Percentiles rank a stretch among this genome's conserved stretches.
Evolutionary conservation across 1,139 yeast species (phyloP).

Genomic region (Trichomonascaceae sp.): DNA sequence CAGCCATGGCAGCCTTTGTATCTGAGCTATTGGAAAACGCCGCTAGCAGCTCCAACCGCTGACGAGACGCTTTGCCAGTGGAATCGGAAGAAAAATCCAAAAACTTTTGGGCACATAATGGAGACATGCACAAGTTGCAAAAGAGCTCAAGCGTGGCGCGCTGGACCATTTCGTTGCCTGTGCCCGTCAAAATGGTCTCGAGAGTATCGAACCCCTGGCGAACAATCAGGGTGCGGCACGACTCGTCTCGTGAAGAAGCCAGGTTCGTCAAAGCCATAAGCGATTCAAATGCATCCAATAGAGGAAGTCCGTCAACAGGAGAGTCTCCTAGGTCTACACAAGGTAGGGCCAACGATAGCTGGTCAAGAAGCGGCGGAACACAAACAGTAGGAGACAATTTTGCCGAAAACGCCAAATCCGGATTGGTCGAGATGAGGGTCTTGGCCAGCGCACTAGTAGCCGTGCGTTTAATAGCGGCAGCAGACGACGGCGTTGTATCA

Average conservation of each 20-base stretch:
- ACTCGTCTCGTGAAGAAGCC: conserved; percentile 30
- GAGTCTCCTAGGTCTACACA: too few species aligned
- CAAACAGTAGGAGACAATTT: conserved; percentile 23
- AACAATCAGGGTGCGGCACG: conserved; percentile 25
- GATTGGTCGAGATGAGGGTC: conserved; percentile 25
- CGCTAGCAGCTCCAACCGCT: conserved; percentile 20
- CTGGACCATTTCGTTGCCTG: conserved; percentile 22
- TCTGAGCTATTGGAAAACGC: conserved; percentile 25
- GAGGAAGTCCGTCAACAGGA: conserved; percentile 14
- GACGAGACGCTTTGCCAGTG: conserved; percentile 13
- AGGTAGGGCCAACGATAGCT: conserved; percentile 12
- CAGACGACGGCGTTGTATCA: conserved; percentile 7
- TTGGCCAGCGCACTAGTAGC: conserved; percentile 26
- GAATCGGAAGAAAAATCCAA: conserved; percentile 21
- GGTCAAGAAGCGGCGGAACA: conserved; percentile 20
- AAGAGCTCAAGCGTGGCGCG: conserved; percentile 27
- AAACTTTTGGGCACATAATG: conserved; percentile 26
- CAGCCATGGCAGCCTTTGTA: conserved; percentile 24
- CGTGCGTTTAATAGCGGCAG: conserved; percentile 1
- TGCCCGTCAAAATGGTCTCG: conserved; percentile 25
- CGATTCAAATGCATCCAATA: conserved; percentile 33
- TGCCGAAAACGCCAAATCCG: conserved; percentile 23
- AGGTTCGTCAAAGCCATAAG: conserved; percentile 37
- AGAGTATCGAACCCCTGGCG: conserved; percentile 28
- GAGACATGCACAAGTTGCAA: conserved; percentile 27